These are phyloP conservation scores for Tolypocladium inflatum DNA, from an alignment of 2,329 filamentous ascomycete species.

Conservation along the genomic window DNA sequence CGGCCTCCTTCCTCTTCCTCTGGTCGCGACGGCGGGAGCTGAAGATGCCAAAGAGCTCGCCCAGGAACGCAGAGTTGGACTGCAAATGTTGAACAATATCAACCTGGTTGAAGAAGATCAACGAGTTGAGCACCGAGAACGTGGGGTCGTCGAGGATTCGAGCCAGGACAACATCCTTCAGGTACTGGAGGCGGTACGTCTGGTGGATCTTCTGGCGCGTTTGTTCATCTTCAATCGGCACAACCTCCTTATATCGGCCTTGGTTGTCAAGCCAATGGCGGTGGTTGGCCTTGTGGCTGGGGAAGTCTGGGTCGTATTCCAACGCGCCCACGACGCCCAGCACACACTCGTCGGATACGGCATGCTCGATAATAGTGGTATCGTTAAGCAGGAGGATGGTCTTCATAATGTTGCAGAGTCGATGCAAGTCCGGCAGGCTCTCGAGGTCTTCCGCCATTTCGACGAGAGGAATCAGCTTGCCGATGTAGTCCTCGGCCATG, in stretches of 20 bases:
- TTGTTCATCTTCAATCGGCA: conserved; percentile 73
- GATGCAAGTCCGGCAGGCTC: conserved; percentile 75
- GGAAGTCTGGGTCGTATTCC: conserved; percentile 97
- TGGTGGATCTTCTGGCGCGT: conserved; percentile 90
- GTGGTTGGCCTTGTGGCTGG: conserved; percentile 94
- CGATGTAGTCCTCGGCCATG: conserved; percentile 76
- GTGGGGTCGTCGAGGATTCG: conserved; percentile 95
- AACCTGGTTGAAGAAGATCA: conserved; percentile 99
- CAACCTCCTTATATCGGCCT: conserved; percentile 91
- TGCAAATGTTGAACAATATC: conserved; percentile 97
- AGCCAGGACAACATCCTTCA: conserved; percentile 96
- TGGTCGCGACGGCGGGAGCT: conserved; percentile 51
- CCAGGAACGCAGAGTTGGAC: conserved; percentile 65
- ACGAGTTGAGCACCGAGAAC: conserved; percentile 91
- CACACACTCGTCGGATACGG: conserved; percentile 82
- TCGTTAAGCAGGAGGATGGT: conserved; percentile 91
- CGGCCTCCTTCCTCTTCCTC: conserved; percentile 81
- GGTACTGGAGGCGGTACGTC: conserved; percentile 89
- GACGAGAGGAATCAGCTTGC: conserved; percentile 77
- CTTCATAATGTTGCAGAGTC: conserved; percentile 97
- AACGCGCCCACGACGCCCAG: conserved; percentile 89
- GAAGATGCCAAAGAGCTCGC: conserved; percentile 84
- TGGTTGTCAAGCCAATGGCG: conserved; percentile 84
- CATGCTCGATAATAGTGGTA: conserved; percentile 85
- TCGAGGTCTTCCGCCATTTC: conserved; percentile 87